Evolutionary conservation across 441 rosid genomes (phyloP).

Genomic region (Gossypium trilobum): DNA sequence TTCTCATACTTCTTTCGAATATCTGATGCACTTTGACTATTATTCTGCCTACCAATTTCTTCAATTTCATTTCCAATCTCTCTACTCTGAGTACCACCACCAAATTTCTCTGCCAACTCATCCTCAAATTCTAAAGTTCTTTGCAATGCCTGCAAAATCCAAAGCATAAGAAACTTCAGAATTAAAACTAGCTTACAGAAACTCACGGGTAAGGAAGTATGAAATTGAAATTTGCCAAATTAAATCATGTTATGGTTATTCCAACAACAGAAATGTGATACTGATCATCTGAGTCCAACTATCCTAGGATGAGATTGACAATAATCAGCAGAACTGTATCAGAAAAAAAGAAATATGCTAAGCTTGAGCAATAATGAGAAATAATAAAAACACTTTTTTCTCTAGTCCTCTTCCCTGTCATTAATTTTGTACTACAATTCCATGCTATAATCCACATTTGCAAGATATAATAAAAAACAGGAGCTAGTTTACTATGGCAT

Average conservation of each 20-base stretch:
- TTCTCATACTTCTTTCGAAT: conserved; percentile 91
- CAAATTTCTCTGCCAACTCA: conserved; percentile 93
- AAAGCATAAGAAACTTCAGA: conserved; percentile 21
- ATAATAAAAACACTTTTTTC: background rate
- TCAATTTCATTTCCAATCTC: conserved; percentile 72
- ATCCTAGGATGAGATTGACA: background rate
- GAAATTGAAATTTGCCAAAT: background rate
- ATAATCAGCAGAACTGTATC: background rate
- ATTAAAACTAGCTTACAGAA: background rate
- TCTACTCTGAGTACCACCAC: conserved; percentile 59
- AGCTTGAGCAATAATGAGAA: background rate
- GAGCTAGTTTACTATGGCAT: background rate
- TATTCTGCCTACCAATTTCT: conserved; percentile 69
- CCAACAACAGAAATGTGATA: background rate
- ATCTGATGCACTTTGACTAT: conserved; percentile 64
- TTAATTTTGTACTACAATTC: background rate
- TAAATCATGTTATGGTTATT: background rate
- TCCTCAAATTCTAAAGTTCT: conserved; percentile 94
- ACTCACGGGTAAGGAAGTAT: background rate
- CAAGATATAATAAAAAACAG: background rate
- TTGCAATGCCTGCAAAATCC: conserved; percentile 62
- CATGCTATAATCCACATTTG: background rate
- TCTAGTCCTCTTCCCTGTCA: background rate
- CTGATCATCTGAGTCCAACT: background rate
- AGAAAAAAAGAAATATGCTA: background rate